Conservation (phyloP, 1,139 yeast genomes). For the Geotrichum carabidarum region DNA sequence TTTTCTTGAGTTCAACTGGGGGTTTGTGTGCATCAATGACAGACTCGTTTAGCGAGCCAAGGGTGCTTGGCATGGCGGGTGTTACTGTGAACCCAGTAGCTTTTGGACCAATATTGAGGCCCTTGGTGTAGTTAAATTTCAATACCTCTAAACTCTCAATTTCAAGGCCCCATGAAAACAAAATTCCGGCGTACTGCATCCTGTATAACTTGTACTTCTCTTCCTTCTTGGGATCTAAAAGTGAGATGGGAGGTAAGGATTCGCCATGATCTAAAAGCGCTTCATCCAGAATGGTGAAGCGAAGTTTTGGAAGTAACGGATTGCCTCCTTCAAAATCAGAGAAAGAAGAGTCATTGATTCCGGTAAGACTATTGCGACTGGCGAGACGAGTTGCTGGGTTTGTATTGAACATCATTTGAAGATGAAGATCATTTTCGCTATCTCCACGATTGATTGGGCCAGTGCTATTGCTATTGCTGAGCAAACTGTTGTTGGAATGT, state of each 20-base stretch:
- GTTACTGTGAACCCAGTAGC: not conserved
- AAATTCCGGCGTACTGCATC: constrained; percentile 70
- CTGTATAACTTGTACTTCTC: constrained; percentile 51
- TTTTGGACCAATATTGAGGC: constrained; percentile 7
- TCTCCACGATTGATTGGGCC: constrained; percentile 11
- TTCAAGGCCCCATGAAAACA: constrained; percentile 79
- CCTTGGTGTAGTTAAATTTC: constrained; percentile 53
- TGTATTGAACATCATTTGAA: constrained; percentile 21
- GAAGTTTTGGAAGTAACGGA: constrained; percentile 23
- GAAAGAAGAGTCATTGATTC: not conserved
- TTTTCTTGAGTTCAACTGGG: constrained; percentile 5
- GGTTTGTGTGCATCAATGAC: not conserved
- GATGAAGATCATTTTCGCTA: constrained; percentile 23
- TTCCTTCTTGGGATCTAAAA: constrained; percentile 48
- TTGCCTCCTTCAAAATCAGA: not conserved
- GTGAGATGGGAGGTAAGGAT: constrained; percentile 26
- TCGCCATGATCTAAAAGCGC: constrained; percentile 52
- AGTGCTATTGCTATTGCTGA: constrained; percentile 4
- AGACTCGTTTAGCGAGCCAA: not conserved
- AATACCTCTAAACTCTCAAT: constrained; percentile 69
- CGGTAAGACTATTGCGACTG: constrained; percentile 25
- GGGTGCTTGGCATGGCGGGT: not conserved
- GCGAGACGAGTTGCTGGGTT: constrained; percentile 22
- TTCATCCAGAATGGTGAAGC: constrained; percentile 52
- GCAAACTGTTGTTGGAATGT: constrained; percentile 4